Conservation (phyloP, 1,284 basidiomycete genomes). For the Leccinum solheimii region DNA sequence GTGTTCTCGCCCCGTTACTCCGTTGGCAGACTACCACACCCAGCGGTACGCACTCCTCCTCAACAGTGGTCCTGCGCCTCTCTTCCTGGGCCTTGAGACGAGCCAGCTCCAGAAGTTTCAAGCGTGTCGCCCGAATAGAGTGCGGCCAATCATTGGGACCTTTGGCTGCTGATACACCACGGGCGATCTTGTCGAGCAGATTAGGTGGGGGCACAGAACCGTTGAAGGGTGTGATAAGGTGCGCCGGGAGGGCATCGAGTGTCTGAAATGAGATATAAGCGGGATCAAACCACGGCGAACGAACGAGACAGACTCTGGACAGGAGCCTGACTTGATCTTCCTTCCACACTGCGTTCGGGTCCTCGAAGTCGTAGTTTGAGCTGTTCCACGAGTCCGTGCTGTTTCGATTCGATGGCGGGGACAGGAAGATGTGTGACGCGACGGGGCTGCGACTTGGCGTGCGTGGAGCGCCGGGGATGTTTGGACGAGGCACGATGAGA, state of each 20-base stretch:
- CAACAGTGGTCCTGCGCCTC: conserved; percentile 38
- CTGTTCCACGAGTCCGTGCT: conserved; percentile 82
- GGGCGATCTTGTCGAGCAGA: conserved; percentile 79
- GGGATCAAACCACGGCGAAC: conserved; percentile 4
- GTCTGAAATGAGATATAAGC: conserved; percentile 43
- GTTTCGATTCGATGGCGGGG: conserved; percentile 56
- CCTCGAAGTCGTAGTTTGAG: conserved; percentile 60
- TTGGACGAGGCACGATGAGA: conserved; percentile 55
- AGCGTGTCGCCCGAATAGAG: conserved; percentile 73
- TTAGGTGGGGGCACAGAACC: conserved; percentile 78
- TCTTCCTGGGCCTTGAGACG: conserved; percentile 60
- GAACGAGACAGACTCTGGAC: conserved; percentile 51
- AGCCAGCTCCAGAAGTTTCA: conserved; percentile 74
- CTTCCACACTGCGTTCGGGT: conserved; percentile 70
- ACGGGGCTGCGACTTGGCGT: conserved; percentile 51
- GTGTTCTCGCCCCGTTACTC: conserved; percentile 21
- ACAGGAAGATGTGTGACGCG: conserved; percentile 49
- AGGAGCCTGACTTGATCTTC: conserved; percentile 67
- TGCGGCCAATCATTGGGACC: conserved; percentile 76
- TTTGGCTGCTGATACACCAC: conserved; percentile 68
- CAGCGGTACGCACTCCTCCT: conserved; percentile 31
- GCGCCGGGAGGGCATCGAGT: conserved; percentile 76
- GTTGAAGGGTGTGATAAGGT: conserved; percentile 78
- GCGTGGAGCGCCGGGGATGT: conserved; percentile 48
- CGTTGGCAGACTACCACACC: conserved; percentile 11